A percentile compares a stretch with the other conserved stretches of the same genome.
Evolutionary conservation across 2,329 filamentous ascomycete species (phyloP).

Genomic region (Elsinoe perseae): DNA sequence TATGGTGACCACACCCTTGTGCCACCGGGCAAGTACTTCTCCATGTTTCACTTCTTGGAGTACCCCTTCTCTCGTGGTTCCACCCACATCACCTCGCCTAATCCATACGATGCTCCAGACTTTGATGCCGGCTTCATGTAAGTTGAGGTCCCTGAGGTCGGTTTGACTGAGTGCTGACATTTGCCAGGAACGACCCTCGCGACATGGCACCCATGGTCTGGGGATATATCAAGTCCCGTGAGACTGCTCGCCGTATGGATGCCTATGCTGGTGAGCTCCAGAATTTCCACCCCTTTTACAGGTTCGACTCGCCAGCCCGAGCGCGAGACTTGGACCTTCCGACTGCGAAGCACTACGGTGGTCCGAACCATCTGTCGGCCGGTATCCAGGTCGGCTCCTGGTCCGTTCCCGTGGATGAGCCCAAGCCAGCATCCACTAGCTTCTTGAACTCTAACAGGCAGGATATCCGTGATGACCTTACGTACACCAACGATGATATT

Average conservation of each 20-base stretch:
- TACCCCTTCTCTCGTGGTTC: conserved; percentile 68
- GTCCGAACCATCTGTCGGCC: conserved; percentile 62
- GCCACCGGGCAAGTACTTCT: conserved; percentile 72
- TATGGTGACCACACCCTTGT: conserved; percentile 39
- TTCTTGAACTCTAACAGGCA: conserved; percentile 59
- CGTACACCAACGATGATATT: conserved; percentile 58
- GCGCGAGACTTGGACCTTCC: conserved; percentile 65
- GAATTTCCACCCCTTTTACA: conserved; percentile 61
- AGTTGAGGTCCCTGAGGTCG: no score
- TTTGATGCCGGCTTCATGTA: conserved; percentile 54
- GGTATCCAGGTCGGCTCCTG: conserved; percentile 63
- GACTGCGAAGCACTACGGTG: conserved; percentile 68
- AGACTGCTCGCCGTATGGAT: conserved; percentile 70
- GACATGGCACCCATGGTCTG: conserved; percentile 67
- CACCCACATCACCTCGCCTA: conserved; percentile 62
- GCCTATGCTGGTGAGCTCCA: conserved; percentile 69
- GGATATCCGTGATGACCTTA: conserved; percentile 53
- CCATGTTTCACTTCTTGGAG: conserved; percentile 75
- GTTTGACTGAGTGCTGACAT: no score
- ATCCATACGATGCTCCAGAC: conserved; percentile 55
- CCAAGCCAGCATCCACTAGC: conserved; percentile 42
- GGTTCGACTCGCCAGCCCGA: conserved; percentile 60
- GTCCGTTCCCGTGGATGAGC: conserved; percentile 53
- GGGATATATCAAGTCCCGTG: conserved; percentile 67
- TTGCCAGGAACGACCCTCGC: conserved; percentile 71